These are phyloP conservation scores for Lentinula novae-zelandiae DNA, from an alignment of 1,284 basidiomycete genomes.

Conservation along the genomic window DNA sequence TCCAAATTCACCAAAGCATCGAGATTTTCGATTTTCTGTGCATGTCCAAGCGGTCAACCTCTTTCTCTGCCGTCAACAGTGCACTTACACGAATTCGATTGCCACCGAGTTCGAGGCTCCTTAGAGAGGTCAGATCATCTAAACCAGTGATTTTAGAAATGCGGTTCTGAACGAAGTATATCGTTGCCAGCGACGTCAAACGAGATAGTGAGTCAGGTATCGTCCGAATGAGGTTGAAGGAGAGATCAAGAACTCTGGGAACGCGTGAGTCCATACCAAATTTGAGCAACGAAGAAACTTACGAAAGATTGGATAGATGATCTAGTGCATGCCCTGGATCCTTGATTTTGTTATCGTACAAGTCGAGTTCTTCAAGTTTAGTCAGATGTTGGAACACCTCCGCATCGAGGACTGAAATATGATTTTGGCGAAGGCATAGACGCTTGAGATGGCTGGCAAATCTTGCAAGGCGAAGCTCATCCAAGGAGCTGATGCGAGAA, in stretches of 20 bases:
- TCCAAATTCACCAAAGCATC: conserved; percentile 82
- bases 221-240: conserved; percentile 86
- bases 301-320: conserved; percentile 65
- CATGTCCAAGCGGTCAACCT: conserved; percentile 4
- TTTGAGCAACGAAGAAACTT: conserved; percentile 29
- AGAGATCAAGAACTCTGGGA: conserved; percentile 81
- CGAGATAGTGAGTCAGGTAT: conserved; percentile 63
- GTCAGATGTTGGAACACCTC: conserved; percentile 64
- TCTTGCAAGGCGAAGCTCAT: conserved; percentile 62
- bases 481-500: conserved; percentile 67
- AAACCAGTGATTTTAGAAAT: conserved; percentile 78
- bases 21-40: conserved; percentile 83
- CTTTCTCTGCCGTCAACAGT: not conserved
- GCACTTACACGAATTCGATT: conserved; percentile 78
- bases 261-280: conserved; percentile 1
- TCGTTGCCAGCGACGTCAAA: conserved; percentile 64
- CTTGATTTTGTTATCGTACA: conserved; percentile 95
- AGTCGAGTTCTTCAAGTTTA: conserved; percentile 83
- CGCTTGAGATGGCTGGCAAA: conserved; percentile 71
- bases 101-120: conserved; percentile 89
- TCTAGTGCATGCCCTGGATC: conserved; percentile 62
- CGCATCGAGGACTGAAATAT: conserved; percentile 68
- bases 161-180: conserved; percentile 97
- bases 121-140: conserved; percentile 57
- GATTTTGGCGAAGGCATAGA: conserved; percentile 90